These are phyloP conservation scores for Fusarium newnesense DNA, from an alignment of 2,329 filamentous ascomycete species.

Conservation along the genomic window DNA sequence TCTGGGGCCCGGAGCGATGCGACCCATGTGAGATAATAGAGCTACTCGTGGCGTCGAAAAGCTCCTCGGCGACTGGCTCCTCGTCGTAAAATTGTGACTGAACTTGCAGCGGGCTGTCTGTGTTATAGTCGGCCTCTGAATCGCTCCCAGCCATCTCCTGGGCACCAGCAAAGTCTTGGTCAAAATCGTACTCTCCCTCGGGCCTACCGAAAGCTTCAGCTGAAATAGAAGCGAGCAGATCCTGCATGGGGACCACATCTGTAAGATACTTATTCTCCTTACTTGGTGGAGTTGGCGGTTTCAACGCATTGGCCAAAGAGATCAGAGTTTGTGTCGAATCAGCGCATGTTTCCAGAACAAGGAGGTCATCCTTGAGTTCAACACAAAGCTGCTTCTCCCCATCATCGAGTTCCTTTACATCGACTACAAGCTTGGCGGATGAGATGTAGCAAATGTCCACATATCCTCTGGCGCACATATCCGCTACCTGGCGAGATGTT, in stretches of 20 bases:
- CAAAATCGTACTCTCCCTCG: conserved; percentile 70
- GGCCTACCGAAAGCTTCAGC: conserved; percentile 80
- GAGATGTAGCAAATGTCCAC: conserved; percentile 90
- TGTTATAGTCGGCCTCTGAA: conserved; percentile 46
- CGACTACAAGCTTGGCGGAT: conserved; percentile 76
- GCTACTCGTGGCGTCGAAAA: conserved; percentile 59
- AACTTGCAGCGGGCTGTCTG: conserved; percentile 52
- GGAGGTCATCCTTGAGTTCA: conserved; percentile 83
- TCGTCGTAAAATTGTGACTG: conserved; percentile 62
- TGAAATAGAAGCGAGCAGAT: conserved; percentile 90
- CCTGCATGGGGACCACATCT: conserved; percentile 83
- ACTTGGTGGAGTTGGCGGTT: conserved; percentile 84
- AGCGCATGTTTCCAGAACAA: conserved; percentile 94
- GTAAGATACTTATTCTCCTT: conserved; percentile 88
- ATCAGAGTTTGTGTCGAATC: conserved; percentile 96
- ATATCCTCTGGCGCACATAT: conserved; percentile 75
- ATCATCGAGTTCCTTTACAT: conserved; percentile 63
- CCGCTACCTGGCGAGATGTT: conserved; percentile 61
- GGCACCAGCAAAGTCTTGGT: conserved; percentile 69
- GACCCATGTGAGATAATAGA: conserved; percentile 43
- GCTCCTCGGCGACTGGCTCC: conserved; percentile 55
- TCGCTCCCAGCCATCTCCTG: conserved; percentile 58
- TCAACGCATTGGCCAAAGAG: conserved; percentile 79
- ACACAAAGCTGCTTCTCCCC: conserved; percentile 77
- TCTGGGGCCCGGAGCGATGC: conserved; percentile 33